Evolutionary conservation across 345 rosid genomes (phyloP).

Genomic region (Balakata baccata): DNA sequence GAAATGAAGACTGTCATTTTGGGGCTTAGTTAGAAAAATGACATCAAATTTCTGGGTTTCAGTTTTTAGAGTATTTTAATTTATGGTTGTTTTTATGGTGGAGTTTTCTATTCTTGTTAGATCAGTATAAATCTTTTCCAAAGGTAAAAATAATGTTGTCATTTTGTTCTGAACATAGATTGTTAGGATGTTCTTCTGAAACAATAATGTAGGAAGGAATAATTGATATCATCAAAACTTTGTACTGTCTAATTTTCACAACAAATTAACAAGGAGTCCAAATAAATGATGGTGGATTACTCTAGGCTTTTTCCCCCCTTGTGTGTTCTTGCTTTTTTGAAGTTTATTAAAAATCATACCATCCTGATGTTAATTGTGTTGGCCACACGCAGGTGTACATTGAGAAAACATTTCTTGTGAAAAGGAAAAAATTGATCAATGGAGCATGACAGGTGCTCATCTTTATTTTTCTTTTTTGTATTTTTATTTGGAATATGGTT

Average conservation of each 20-base stretch:
- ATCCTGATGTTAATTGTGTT: background rate
- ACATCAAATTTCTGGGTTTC: background rate
- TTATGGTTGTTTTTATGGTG: background rate
- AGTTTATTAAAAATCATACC: background rate
- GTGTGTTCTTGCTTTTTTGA: background rate
- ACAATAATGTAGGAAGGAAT: background rate
- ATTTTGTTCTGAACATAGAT: background rate
- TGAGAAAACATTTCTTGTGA: background rate
- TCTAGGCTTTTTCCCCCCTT: background rate
- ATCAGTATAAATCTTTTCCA: background rate
- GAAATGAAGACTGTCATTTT: background rate
- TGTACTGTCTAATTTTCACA: background rate
- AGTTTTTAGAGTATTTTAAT: background rate
- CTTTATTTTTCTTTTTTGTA: background rate
- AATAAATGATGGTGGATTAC: background rate
- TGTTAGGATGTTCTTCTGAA: background rate
- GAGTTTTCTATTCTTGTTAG: background rate
- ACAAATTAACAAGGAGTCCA: background rate
- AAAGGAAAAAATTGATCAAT: background rate
- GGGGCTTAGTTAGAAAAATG: background rate
- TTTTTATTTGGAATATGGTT: background rate
- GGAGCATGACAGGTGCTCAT: constrained; percentile 10
- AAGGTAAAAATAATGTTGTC: background rate
- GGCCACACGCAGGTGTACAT: background rate
- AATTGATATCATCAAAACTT: background rate